Evolutionary conservation across 2,329 filamentous ascomycete species (phyloP).

Genomic region (Aspergillus brasiliensis): DNA sequence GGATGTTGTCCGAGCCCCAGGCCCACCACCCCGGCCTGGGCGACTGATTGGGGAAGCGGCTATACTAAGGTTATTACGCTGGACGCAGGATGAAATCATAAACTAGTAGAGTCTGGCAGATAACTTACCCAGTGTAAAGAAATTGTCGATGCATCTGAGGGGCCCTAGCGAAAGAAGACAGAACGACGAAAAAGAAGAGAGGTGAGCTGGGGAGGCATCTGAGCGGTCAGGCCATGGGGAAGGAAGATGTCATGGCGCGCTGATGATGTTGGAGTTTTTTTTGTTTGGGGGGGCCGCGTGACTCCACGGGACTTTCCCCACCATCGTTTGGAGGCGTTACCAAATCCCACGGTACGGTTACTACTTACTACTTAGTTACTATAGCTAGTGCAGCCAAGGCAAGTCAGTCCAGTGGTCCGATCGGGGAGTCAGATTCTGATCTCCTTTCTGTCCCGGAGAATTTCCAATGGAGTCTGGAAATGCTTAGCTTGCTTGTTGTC

Average conservation of each 20-base stretch:
- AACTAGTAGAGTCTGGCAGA: neutral
- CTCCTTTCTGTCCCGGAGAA: neutral
- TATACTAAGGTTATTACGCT: neutral
- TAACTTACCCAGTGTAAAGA: neutral
- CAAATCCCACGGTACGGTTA: too few relatives aligned
- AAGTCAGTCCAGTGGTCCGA: neutral
- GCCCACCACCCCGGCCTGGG: neutral
- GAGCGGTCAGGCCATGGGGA: slow-evolving; percentile 1
- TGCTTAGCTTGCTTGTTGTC: slow-evolving; percentile 3
- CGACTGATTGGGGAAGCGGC: neutral
- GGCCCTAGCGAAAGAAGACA: neutral
- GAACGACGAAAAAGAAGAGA: neutral
- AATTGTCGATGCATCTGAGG: neutral
- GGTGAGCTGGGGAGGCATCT: neutral
- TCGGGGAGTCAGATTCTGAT: neutral
- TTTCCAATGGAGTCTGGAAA: neutral
- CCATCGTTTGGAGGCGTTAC: neutral
- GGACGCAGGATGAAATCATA: neutral
- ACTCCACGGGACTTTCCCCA: neutral
- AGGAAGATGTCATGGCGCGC: slow-evolving; percentile 1
- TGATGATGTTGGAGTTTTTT: neutral
- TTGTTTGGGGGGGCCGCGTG: neutral
- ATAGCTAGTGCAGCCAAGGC: neutral
- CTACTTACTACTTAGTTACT: too few relatives aligned
- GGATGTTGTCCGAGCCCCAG: neutral